Evolutionary conservation across 1,284 basidiomycete genomes (phyloP).

Genomic region (Tylopilus sp.): DNA sequence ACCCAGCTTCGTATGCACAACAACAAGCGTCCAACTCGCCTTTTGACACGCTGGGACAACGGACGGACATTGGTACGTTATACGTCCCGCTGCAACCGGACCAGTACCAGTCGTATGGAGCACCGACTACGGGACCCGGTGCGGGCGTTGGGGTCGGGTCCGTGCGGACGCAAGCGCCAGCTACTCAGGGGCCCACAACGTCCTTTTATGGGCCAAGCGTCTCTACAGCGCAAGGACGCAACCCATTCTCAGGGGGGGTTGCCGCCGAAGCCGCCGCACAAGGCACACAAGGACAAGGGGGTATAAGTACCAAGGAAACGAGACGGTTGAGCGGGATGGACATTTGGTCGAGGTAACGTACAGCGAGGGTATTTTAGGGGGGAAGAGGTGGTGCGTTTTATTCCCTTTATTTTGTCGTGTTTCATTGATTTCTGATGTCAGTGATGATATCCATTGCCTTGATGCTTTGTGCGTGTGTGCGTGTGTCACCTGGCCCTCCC

Average conservation of each 20-base stretch:
- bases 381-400: conserved; percentile 5
- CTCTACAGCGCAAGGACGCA: conserved; percentile 49
- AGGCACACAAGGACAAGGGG: conserved; percentile 10
- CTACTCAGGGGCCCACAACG: conserved; percentile 28
- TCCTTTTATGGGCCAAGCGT: conserved; percentile 69
- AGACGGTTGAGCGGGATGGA: conserved; percentile 69
- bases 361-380: neutral
- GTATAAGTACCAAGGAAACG: conserved; percentile 49
- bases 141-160: conserved; percentile 5
- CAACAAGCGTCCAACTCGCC: conserved; percentile 39
- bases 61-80: conserved; percentile 61
- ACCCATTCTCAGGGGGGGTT: conserved; percentile 47
- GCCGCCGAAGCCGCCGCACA: conserved; percentile 19
- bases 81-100: conserved; percentile 79
- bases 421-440: neutral
- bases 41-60: conserved; percentile 59
- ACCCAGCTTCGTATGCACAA: conserved; percentile 47
- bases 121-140: conserved; percentile 30
- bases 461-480: no score
- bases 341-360: conserved; percentile 64
- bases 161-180: conserved; percentile 39
- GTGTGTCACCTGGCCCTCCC: no score
- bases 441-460: conserved; percentile 16
- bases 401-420: neutral
- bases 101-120: conserved; percentile 58